Evolutionary conservation across 2,329 filamentous ascomycete genomes (phyloP), one percentile per base, ranked within the genome.

Genomic region (Fusarium napiforme): DNA sequence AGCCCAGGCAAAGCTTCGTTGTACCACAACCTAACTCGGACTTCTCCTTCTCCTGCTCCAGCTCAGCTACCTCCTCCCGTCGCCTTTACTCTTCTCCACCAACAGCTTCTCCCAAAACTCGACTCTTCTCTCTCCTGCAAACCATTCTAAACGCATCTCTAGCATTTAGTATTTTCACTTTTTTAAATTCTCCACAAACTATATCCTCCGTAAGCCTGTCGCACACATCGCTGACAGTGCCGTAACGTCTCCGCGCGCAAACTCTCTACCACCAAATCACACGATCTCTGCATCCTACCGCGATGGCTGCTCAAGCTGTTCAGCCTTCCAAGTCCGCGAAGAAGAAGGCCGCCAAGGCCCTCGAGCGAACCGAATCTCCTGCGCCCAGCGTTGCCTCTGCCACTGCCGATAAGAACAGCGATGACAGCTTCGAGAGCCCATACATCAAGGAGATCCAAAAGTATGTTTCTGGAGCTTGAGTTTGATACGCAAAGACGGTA

Each of bases 361-460:
- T 83, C 62, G 83, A 83, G 76, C 86, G 87, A 73, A 87, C 84
- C 78, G 86, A 88, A 64, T 90, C 89, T 47, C 86, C 88, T 64
- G 87, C 89, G 32, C 85, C 87, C 45, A 85, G 86, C 76, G 65
- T 74, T 46, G 80, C 84, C 66, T 84, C 87, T 63, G 82, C 84
- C 69, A 81, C 85, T 53, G 81, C 85, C 60, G 86, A 87, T 67
- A 87, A 87, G 83, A 82, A 86, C 70, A 82, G 81, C 72, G 90
- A 91, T 64, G 90, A 90, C 68, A 79, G 82, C 71, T 86, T 85
- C 71, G 95, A 98, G 81, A 95, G 90, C 78, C 87, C 91, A 43
- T 95, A 96, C 84, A 88, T 98, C 80, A 94, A 91, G 81, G 96
- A 98, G 82, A 87, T 98, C 56, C 91, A 96, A 80, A 98, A 97